These are phyloP conservation scores for Globisporangium nagaii DNA, from an alignment of 352 stramenopile genomes.

Conservation along the genomic window DNA sequence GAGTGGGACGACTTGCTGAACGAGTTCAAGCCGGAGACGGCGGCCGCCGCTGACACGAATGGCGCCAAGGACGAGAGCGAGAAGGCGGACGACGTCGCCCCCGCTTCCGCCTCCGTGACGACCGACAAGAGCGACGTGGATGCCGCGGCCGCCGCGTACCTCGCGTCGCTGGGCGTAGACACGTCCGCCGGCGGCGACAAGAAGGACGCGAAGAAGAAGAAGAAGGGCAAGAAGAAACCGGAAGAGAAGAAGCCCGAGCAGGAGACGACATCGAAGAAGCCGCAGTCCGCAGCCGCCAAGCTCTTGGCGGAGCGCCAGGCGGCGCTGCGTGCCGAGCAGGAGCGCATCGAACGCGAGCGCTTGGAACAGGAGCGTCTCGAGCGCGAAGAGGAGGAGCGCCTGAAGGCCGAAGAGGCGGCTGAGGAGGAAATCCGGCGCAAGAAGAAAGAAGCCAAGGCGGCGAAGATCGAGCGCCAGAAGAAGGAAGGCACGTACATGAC, in stretches of 20 bases:
- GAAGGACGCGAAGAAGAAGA: conserved; percentile 77
- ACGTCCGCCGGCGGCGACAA: conserved; percentile 45
- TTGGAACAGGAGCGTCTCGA: conserved; percentile 60
- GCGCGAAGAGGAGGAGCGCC: conserved; percentile 61
- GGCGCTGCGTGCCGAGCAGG: conserved; percentile 65
- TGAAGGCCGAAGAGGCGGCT: conserved; percentile 31
- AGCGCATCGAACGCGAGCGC: conserved; percentile 66
- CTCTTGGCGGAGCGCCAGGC: conserved; percentile 69
- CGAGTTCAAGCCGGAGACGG: conserved; percentile 41
- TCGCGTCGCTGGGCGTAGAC: conserved; percentile 70
- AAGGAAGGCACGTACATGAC: conserved; percentile 98
- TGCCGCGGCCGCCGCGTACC: conserved; percentile 63
- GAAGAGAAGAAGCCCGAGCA: conserved; percentile 40
- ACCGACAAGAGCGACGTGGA: conserved; percentile 37
- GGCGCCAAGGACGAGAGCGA: conserved; percentile 13
- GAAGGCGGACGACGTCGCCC: not conserved
- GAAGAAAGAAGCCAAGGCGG: conserved; percentile 79
- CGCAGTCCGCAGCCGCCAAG: conserved; percentile 65
- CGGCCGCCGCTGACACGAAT: conserved; percentile 2
- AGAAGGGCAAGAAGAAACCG: conserved; percentile 77
- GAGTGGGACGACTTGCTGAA: conserved; percentile 73
- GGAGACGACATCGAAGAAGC: conserved; percentile 56
- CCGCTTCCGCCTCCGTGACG: not conserved
- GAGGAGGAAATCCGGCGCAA: conserved; percentile 68
- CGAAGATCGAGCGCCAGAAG: conserved; percentile 93